Percentiles rank a stretch among this genome's conserved stretches.
Evolutionary conservation across 2,329 filamentous ascomycete species (phyloP).

Genomic region (Arthrobotrys musiformis): DNA sequence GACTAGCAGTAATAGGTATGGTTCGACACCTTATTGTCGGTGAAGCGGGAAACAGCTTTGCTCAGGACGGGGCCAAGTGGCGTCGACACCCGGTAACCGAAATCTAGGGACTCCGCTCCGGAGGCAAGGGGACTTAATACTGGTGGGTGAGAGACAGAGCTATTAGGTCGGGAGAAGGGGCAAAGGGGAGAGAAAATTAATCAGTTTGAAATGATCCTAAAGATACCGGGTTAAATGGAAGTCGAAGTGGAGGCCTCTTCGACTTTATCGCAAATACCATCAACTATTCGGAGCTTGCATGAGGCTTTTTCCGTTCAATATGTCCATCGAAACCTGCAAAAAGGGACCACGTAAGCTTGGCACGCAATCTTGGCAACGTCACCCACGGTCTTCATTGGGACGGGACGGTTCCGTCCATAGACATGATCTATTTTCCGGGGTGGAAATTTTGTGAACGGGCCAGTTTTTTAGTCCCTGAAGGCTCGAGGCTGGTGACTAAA

Average conservation of each 20-base stretch:
- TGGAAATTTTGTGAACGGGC: neutral
- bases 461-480: neutral
- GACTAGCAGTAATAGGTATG: constrained; percentile 13
- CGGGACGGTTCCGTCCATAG: constrained; percentile 26
- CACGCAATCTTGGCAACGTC: constrained; percentile 47
- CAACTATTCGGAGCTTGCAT: constrained; percentile 14
- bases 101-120: neutral
- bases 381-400: constrained; percentile 10
- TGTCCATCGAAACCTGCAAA: neutral
- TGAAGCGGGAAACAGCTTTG: neutral
- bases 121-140: neutral
- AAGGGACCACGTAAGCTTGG: constrained; percentile 42
- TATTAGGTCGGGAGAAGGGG: neutral
- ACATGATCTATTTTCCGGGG: constrained; percentile 23
- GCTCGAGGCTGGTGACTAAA: constrained; percentile 2
- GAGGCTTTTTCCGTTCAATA: constrained; percentile 27
- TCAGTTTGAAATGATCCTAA: neutral
- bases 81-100: constrained; percentile 3
- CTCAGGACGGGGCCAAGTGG: neutral
- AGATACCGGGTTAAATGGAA: too few species aligned
- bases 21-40: neutral
- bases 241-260: neutral
- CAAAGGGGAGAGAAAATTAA: neutral
- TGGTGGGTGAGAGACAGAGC: neutral
- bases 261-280: neutral